phyloP scores from a whole-genome alignment of 768 basidiomycete genomes.

The Omphalotus guepiniiformis region DNA sequence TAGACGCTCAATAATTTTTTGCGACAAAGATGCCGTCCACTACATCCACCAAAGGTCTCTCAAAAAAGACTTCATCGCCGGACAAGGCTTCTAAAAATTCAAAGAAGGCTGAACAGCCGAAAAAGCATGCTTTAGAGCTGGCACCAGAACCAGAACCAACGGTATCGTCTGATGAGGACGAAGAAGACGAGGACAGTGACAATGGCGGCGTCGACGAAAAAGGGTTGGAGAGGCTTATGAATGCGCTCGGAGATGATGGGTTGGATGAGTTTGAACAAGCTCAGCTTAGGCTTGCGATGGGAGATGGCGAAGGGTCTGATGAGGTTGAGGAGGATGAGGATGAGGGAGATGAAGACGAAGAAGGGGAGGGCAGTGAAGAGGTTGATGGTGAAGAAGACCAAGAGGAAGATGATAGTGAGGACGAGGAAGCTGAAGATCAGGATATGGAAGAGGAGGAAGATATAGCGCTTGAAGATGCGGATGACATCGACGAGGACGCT shows the following conservation, averaged over 20 bases:
- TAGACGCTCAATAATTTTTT: no score
- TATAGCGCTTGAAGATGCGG: constrained; percentile 65
- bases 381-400: constrained; percentile 20
- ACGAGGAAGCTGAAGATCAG: constrained; percentile 26
- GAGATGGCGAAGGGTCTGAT: constrained; percentile 27
- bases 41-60: no score
- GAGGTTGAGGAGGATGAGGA: constrained; percentile 24
- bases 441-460: constrained; percentile 38
- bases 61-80: no score
- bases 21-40: background rate
- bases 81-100: background rate
- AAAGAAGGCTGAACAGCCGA: background rate
- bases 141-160: no score
- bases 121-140: no score
- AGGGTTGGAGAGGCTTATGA: constrained; percentile 55
- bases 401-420: constrained; percentile 30
- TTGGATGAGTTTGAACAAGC: constrained; percentile 61
- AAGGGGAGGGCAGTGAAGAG: constrained; percentile 15
- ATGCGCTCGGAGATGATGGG: constrained; percentile 59
- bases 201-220: constrained; percentile 51
- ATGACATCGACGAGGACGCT: constrained; percentile 73
- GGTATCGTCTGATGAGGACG: background rate
- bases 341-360: constrained; percentile 24
- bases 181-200: constrained; percentile 17
- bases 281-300: constrained; percentile 43